Evolutionary conservation across 495 filamentous ascomycete genomes (phyloP).

Genomic region (Halenospora varia): DNA sequence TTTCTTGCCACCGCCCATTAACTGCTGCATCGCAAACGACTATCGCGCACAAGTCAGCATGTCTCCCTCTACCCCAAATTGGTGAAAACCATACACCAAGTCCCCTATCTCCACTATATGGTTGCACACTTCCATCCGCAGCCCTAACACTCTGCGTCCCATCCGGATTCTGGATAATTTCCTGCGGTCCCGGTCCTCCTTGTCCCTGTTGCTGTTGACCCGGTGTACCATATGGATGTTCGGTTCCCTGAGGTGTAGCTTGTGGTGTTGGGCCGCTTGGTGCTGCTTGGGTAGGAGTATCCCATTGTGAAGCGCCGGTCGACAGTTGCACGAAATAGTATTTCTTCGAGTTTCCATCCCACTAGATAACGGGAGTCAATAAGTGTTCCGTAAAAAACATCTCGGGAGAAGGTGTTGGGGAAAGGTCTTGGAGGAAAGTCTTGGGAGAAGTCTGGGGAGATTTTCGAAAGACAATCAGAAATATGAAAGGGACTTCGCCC

Average conservation of each 20-base stretch:
- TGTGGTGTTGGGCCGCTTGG: constrained; percentile 46
- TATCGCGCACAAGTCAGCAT: constrained; percentile 4
- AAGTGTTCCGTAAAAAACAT: no score
- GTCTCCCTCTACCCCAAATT: neutral
- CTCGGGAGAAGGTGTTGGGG: no score
- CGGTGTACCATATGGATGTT: constrained; percentile 50
- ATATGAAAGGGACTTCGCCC: no score
- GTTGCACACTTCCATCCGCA: constrained; percentile 47
- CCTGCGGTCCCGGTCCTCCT: constrained; percentile 7
- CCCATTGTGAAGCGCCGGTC: constrained; percentile 75
- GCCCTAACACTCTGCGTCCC: constrained; percentile 45
- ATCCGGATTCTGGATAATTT: constrained; percentile 50
- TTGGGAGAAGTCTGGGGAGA: no score
- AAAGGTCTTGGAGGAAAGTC: no score
- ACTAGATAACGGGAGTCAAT: no score
- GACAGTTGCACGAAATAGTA: constrained; percentile 80
- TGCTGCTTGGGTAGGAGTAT: constrained; percentile 63
- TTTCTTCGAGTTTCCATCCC: constrained; percentile 67
- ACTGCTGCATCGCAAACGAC: constrained; percentile 24
- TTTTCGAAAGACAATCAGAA: no score
- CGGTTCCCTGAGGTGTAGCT: constrained; percentile 42
- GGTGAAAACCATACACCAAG: constrained; percentile 17
- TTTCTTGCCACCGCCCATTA: constrained; percentile 17
- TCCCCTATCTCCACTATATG: constrained; percentile 22
- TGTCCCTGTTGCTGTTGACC: constrained; percentile 17